Evolutionary conservation across 257 asterid genomes (phyloP).

Genomic region (Fraxinus excelsior): DNA sequence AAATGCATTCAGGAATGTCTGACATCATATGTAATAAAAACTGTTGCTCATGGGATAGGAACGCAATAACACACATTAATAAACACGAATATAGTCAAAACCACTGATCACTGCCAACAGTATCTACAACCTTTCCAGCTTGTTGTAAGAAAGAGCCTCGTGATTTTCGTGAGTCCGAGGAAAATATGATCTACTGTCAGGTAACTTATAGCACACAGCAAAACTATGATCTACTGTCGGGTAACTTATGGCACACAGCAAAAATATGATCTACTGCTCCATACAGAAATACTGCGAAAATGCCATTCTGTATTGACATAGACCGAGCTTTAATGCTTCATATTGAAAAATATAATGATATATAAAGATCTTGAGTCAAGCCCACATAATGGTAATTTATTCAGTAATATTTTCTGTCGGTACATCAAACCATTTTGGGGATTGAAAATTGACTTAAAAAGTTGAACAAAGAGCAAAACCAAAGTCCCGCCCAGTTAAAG

Average conservation of each 20-base stretch:
- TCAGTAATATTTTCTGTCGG: neutral
- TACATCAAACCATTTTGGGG: neutral
- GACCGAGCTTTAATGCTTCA: neutral
- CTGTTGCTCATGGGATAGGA: conserved; percentile 22
- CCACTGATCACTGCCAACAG: conserved; percentile 14
- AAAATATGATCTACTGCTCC: neutral
- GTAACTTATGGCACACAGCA: neutral
- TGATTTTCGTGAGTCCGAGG: conserved; percentile 23
- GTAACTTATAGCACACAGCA: neutral
- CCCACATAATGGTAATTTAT: neutral
- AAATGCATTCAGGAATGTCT: conserved; percentile 30
- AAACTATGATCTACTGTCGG: conserved; percentile 3
- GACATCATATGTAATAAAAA: conserved; percentile 13
- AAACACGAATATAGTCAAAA: conserved; percentile 17
- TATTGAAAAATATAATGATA: neutral
- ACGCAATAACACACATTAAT: conserved; percentile 27
- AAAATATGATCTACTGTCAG: conserved; percentile 22
- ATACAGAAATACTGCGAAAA: neutral
- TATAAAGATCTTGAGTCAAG: neutral
- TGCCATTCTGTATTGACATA: neutral
- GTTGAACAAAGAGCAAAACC: neutral
- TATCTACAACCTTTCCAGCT: neutral
- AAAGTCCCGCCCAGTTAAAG: neutral
- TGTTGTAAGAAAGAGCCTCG: neutral
- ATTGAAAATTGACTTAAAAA: neutral